These are phyloP conservation scores for Chiua virens DNA, from an alignment of 768 basidiomycete genomes.

Conservation along the genomic window DNA sequence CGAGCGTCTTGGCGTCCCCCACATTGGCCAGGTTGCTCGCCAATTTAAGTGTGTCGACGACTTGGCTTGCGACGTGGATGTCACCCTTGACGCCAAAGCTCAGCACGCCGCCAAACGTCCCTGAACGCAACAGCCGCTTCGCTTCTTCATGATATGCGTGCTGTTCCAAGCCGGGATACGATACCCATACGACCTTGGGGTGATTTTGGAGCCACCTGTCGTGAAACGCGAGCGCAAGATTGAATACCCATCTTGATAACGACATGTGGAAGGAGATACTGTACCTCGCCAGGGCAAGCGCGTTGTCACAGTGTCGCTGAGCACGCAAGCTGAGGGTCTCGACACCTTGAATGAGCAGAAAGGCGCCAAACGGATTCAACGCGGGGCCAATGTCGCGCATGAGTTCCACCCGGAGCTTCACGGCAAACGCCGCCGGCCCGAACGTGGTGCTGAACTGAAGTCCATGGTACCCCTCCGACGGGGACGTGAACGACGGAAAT, in stretches of 20 bases:
- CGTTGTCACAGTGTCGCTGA: constrained; percentile 58
- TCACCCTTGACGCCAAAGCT: constrained; percentile 75
- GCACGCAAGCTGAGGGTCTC: constrained; percentile 62
- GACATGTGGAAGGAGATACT: too few species aligned
- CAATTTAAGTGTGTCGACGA: constrained; percentile 70
- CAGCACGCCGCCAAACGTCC: constrained; percentile 67
- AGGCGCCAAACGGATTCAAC: constrained; percentile 57
- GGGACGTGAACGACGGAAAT: constrained; percentile 58
- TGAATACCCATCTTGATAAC: too few species aligned
- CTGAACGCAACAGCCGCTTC: constrained; percentile 48
- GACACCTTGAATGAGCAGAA: constrained; percentile 58
- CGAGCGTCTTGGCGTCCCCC: constrained; percentile 62
- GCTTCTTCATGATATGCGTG: constrained; percentile 66
- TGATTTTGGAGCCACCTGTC: constrained; percentile 64
- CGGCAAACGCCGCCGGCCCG: constrained; percentile 48
- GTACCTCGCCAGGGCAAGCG: constrained; percentile 48
- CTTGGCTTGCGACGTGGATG: constrained; percentile 47
- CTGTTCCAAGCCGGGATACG: constrained; percentile 64
- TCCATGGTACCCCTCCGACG: constrained; percentile 58
- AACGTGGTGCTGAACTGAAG: constrained; percentile 50
- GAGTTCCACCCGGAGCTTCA: constrained; percentile 52
- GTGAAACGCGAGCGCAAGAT: too few species aligned
- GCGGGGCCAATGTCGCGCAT: constrained; percentile 54
- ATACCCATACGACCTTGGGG: constrained; percentile 71
- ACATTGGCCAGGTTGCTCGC: constrained; percentile 76